Base-by-base conservation (phyloP, 73 alveolate species). In the Urostyla sp. region DNA sequence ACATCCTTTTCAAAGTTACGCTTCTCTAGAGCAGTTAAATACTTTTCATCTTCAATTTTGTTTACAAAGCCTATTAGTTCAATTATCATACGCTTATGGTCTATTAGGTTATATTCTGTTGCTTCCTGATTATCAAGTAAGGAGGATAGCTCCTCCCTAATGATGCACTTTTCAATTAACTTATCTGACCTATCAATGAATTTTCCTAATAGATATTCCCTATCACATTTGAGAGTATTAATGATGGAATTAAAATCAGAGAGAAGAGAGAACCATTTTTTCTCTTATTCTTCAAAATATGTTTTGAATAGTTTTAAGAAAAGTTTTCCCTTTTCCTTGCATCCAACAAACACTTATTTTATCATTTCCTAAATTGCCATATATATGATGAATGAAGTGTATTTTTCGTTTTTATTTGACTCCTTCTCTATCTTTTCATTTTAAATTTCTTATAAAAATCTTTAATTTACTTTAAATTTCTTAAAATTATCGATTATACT, bases 1-100 rank as follows among this genome's bases (percentile, higher is more conserved):
- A 75, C 87, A 63, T 75, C 87, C 34, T 57, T 27, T 28, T 75
- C 87, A 30, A 75, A 37, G 27, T 75, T 75, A 40, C 57, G 31
- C 53, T 75, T 75, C 49, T 75, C 79, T 10, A 75, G 67, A 24
- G 34, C 78, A 61, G 43, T 34, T 13, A 75, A 24, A 30, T 53
- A 75, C 32, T 54, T 11, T 38, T 75, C 78, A 56, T 75, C 87
- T 40, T 75, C 87, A 38, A 38, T 66, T 38, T 53, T 16, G 35
- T 75, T 44, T 1, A 75, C 57, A 36, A 16, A 44, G 30, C 87
- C 87, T 1, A 75, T 56, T 10, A 75, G 52, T 28, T 75, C 76
- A 3, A 20, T 4, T 16, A 75, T 75, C 35, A 56, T 0, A 5
- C 49, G 50, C 54, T 75, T 75, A 28, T 75, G 87, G 24, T 56